Evolutionary conservation across 1,284 basidiomycete genomes (phyloP), one percentile per base, ranked within the genome.

Genomic region (Papiliotrema flavescens): DNA sequence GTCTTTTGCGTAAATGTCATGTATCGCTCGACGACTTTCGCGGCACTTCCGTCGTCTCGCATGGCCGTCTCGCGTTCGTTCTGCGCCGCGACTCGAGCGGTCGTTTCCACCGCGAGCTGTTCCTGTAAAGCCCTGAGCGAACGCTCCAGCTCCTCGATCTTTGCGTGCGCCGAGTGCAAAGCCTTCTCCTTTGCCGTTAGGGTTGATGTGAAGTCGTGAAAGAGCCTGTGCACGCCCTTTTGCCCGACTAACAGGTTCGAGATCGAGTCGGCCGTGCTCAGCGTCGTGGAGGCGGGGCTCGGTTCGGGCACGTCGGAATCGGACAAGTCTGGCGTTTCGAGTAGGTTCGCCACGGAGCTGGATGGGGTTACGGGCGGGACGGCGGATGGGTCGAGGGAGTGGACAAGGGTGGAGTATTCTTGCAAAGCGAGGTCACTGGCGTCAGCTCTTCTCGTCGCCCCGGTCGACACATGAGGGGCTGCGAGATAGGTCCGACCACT

Each of bases 1-100:
- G 87, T 85, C 19, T 84, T 81, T 71, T 93, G 90, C 1, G 89
- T 90, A 73, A 92, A 93, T 64, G 86, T 88, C 90, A 92, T 93
- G 73, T 93, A 93, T 46, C 89, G 82, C 51, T 89, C 85, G 28
- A 92, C 89, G 80, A 92, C 89, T 66, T 85, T 88, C 13, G 87
- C 85, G 1, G 90, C 89, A 1, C 85, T 83, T 14, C 80, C 82
- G 59, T 92, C 89, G 57, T 91, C 87, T n/a, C 84, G 73, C 56
- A 80, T 76, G 41, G 83, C 78, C 58, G 79, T 80, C 53, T 87
- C 82, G n/a, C 88, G 75, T 58, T 86, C 83, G 1, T 78, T 73
- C 48, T 80, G 79, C 0, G 80, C 83, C 15, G 65, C 59, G n/a
- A 74, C 65, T 3, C 67, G 60, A 1, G 61, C 44, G 2, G 52